Base-by-base conservation (phyloP, 306 rosid species). In the Canavalia ensiformis region DNA sequence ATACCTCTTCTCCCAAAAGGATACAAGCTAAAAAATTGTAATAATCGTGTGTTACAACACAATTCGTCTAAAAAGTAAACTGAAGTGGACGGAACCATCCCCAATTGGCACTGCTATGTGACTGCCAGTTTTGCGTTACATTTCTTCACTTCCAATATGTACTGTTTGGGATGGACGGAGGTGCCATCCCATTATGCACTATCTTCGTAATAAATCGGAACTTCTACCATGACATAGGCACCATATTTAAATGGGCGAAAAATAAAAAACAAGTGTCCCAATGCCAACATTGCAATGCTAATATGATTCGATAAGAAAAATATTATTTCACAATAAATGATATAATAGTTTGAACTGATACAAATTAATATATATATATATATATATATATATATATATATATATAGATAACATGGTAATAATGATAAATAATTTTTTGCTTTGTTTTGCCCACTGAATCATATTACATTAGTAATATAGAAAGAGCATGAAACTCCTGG, bases 391-490 rank as follows among this genome's bases (percentile, higher is more conserved):
- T 18, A 18, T 18, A 18, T 18, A 18, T 18, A 18, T 18, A 18
- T 18, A 18, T 18, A 18, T 2, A 71, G 11, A 25, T 70, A 65
- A 1, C 50, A 56, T 29, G 2, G 9, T 64, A 54, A 75, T 31
- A 72, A 33, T 74, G 5, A 65, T 31, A 3, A 44, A 39, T 28
- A 72, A 58, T 0, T 33, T 33, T 52, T 33, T n/a, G 12, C 25
- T 12, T 47, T 31, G 37, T 41, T 63, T 56, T 10, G 29, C 52
- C 37, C 63, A 56, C 65, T 72, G 42, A 45, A 70, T 76, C 49
- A 79, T 50, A 70, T 75, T 79, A 55, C 76, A 82, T 62, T 42
- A 79, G 62, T 68, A 79, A 65, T 64, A 73, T 51, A 35, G 37
- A 81, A 25, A 69, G 55, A 56, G 46, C 58, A 65, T 47, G 0